A percentile compares a stretch with the other conserved stretches of the same genome.
Evolutionary conservation across 192 early-diverging fungal genomes (phyloP).

Genomic region (Dissophora globulifera): DNA sequence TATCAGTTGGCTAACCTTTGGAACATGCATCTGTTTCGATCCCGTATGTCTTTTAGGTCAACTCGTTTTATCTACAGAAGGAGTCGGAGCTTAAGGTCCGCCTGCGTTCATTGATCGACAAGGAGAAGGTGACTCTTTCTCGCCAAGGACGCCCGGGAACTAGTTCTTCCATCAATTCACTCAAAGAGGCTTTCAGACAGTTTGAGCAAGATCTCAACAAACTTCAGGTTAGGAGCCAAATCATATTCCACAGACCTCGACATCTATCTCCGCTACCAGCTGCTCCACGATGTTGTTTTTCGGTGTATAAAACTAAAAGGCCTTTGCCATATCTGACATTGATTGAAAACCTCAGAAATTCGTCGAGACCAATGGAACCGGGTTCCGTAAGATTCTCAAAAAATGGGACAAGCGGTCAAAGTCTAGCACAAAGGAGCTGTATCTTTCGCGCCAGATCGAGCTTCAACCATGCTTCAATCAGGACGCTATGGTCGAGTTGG

Average conservation of each 20-base stretch:
- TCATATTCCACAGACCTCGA: too few species aligned
- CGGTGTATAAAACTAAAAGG: too few species aligned
- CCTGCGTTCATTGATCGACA: slow-evolving; percentile 83
- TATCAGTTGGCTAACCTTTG: slow-evolving; percentile 3
- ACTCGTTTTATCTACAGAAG: slow-evolving; percentile 96
- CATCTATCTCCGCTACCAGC: too few species aligned
- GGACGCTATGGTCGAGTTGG: slow-evolving; percentile 89
- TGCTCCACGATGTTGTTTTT: too few species aligned
- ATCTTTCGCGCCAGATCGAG: slow-evolving; percentile 96
- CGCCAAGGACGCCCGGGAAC: slow-evolving; percentile 62
- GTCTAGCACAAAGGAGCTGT: slow-evolving; percentile 97
- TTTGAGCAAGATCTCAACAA: slow-evolving; percentile 96
- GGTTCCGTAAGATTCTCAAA: slow-evolving; percentile 98
- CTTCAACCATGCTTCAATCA: slow-evolving; percentile 98
- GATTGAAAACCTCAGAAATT: slow-evolving; percentile 88
- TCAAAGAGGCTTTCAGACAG: slow-evolving; percentile 91
- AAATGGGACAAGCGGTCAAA: slow-evolving; percentile 99
- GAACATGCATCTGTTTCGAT: background rate
- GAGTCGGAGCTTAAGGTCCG: slow-evolving; percentile 94
- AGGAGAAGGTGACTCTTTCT: slow-evolving; percentile 72
- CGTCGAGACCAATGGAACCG: slow-evolving; percentile 95
- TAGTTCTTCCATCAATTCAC: slow-evolving; percentile 71
- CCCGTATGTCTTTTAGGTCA: slow-evolving; percentile 75
- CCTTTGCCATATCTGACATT: too few species aligned
- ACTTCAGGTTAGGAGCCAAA: slow-evolving; percentile 86